Conservation (phyloP, 2,329 filamentous ascomycete genomes). For the Colletotrichum camelliae region DNA sequence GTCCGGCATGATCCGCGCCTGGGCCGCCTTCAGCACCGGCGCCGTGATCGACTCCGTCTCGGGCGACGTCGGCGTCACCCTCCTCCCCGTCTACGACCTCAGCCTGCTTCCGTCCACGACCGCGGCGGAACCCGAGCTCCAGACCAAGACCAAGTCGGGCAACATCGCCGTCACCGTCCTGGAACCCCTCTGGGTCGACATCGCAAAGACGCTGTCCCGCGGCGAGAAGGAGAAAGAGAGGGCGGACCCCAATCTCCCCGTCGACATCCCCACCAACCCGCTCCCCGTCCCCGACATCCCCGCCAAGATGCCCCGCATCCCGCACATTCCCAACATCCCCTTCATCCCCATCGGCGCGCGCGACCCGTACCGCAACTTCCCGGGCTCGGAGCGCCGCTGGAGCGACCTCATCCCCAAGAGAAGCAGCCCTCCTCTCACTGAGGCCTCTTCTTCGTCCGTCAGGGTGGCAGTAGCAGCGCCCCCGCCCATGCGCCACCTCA, state of each 20-base stretch:
- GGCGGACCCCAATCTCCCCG: constrained; percentile 14
- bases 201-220: constrained; percentile 3
- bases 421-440: not conserved
- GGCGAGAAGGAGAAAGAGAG: constrained; percentile 5
- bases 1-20: constrained; percentile 48
- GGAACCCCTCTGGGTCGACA: constrained; percentile 49
- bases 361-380: constrained; percentile 25
- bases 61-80: constrained; percentile 42
- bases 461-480: not conserved
- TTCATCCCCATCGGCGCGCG: constrained; percentile 6
- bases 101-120: constrained; percentile 20
- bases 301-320: constrained; percentile 4
- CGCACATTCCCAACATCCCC: not conserved
- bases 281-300: constrained; percentile 2
- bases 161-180: constrained; percentile 40
- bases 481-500: constrained; percentile 38
- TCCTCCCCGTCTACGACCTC: constrained; percentile 49
- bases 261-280: constrained; percentile 22
- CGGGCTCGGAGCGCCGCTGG: constrained; percentile 1
- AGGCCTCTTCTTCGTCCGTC: not conserved
- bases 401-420: not conserved
- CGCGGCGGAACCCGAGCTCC: constrained; percentile 32
- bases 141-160: constrained; percentile 52
- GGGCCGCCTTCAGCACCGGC: constrained; percentile 43
- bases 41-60: constrained; percentile 43